phyloP scores from a whole-genome alignment of 345 rosid species.

The Excoecaria agallocha region DNA sequence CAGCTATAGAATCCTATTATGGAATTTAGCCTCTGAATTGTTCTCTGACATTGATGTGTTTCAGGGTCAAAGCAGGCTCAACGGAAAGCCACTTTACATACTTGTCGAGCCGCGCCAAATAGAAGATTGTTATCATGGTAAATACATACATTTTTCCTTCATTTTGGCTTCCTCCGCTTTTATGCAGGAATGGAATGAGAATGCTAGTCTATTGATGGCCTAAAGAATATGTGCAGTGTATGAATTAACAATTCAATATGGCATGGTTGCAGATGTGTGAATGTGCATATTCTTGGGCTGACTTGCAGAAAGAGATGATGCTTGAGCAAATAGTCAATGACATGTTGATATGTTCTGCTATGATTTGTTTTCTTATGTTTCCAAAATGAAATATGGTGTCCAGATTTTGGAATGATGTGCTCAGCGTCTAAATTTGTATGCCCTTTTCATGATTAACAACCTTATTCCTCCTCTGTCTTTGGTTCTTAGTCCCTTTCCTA shows the following conservation, averaged over 20 bases:
- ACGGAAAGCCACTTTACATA: slow-evolving; percentile 43
- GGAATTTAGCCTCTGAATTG: background rate
- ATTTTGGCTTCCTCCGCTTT: no score
- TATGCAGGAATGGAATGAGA: no score
- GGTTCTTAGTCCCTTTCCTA: background rate
- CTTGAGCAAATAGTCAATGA: slow-evolving; percentile 17
- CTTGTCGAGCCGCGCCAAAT: slow-evolving; percentile 69
- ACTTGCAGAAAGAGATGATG: slow-evolving; percentile 27
- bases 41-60: background rate
- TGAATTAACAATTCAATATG: background rate
- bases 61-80: slow-evolving; percentile 66
- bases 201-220: background rate
- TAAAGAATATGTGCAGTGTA: no score
- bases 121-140: slow-evolving; percentile 36
- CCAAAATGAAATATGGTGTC: background rate
- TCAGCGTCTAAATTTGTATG: background rate
- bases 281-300: slow-evolving; percentile 28
- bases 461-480: background rate
- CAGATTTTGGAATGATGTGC: background rate
- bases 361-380: background rate
- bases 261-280: slow-evolving; percentile 3
- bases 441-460: background rate
- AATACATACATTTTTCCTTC: background rate
- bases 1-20: background rate
- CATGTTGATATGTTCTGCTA: background rate